These are phyloP conservation scores for Odontarrhena argentea DNA, from an alignment of 345 rosid species.

Conservation along the genomic window DNA sequence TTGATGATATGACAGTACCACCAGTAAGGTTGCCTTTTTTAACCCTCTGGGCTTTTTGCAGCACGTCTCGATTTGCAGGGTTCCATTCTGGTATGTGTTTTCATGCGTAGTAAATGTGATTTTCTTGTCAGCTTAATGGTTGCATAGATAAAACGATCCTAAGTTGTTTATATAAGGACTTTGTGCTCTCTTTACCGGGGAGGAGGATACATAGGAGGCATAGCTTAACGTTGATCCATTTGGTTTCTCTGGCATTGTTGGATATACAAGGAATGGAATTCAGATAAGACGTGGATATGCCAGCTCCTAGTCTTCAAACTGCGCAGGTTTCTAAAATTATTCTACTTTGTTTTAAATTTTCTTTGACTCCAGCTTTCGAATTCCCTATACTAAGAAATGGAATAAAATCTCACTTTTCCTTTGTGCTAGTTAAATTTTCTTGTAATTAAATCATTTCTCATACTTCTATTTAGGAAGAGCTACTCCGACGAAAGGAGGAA, in stretches of 20 bases:
- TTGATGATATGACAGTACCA: too few relatives aligned
- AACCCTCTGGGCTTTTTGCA: slow-evolving; percentile 56
- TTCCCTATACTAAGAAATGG: neutral
- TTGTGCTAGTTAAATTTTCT: neutral
- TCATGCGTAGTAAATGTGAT: slow-evolving; percentile 14
- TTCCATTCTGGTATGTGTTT: slow-evolving; percentile 62
- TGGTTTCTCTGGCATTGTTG: slow-evolving; percentile 69
- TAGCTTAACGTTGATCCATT: slow-evolving; percentile 85
- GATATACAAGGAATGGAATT: slow-evolving; percentile 67
- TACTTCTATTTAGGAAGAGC: slow-evolving; percentile 45
- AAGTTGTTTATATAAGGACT: slow-evolving; percentile 41
- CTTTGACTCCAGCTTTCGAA: neutral
- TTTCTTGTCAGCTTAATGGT: slow-evolving; percentile 14
- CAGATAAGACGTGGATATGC: slow-evolving; percentile 95
- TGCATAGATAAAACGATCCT: neutral
- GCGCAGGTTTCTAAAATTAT: slow-evolving; percentile 58
- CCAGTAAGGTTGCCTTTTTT: too few relatives aligned
- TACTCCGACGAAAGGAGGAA: slow-evolving; percentile 87
- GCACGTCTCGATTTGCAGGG: slow-evolving; percentile 95
- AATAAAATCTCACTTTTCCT: neutral
- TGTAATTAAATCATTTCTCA: too few relatives aligned
- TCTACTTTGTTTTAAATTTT: neutral
- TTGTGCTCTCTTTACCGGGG: slow-evolving; percentile 89
- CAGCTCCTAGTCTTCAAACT: slow-evolving; percentile 63
- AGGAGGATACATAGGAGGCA: slow-evolving; percentile 96